phyloP scores from a whole-genome alignment of 148 eudicot species.

The Fagopyrum homotropicum region DNA sequence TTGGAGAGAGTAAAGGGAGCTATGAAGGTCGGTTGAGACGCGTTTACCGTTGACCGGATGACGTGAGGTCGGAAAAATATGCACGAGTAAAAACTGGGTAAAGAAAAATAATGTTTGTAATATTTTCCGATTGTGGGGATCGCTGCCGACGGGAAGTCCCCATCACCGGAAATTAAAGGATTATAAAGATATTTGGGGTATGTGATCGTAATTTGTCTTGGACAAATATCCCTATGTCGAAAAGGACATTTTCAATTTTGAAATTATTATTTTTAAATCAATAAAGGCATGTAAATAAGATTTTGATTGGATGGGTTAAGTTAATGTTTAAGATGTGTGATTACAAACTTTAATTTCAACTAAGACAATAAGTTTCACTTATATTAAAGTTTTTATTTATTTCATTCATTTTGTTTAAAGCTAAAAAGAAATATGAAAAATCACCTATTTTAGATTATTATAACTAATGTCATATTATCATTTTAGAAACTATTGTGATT shows the following conservation, averaged over 20 bases:
- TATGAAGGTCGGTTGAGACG: not conserved
- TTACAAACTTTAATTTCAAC: too few species aligned
- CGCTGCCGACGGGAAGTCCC: slow-evolving; percentile 8
- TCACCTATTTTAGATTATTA: too few species aligned
- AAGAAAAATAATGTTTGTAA: not conserved
- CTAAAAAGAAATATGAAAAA: too few species aligned
- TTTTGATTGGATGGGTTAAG: too few species aligned
- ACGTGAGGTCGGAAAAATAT: not conserved
- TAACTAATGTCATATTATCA: too few species aligned
- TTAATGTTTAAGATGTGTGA: too few species aligned
- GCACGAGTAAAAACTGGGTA: not conserved
- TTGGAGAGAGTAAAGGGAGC: not conserved
- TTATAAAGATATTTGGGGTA: not conserved
- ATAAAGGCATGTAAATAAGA: not conserved
- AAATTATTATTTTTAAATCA: too few species aligned
- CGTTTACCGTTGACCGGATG: not conserved
- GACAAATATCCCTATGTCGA: not conserved
- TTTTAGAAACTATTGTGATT: too few species aligned
- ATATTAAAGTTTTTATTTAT: too few species aligned
- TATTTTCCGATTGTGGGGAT: not conserved
- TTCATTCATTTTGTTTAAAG: too few species aligned
- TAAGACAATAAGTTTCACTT: too few species aligned
- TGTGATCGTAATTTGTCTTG: not conserved
- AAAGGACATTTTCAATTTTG: not conserved
- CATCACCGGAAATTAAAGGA: not conserved